These are phyloP conservation scores for Lolium perenne DNA, from an alignment of 176 grass and related monocot species.

Conservation along the genomic window DNA sequence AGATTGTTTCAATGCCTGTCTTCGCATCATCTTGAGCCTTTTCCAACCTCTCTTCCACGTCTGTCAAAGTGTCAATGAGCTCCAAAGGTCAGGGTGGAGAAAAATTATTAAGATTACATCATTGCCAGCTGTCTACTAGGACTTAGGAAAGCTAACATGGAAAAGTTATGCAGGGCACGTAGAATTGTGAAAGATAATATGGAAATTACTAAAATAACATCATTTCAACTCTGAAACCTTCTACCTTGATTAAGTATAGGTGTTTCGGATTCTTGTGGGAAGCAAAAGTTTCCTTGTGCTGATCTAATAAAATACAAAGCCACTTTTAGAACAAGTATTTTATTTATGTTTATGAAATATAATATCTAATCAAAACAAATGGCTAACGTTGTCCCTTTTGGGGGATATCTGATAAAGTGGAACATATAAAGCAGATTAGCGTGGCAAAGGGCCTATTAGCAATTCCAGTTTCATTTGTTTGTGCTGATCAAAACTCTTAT, in stretches of 20 bases:
- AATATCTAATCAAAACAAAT: background rate
- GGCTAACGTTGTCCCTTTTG: too few species aligned
- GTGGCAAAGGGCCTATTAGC: background rate
- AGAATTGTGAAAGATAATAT: slow-evolving; percentile 16
- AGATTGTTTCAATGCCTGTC: slow-evolving; percentile 43
- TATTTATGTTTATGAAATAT: background rate
- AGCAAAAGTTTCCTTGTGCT: background rate
- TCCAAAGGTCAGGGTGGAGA: slow-evolving; percentile 22
- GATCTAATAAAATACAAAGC: slow-evolving; percentile 6
- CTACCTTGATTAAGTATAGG: background rate
- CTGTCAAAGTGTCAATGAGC: background rate
- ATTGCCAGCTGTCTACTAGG: slow-evolving; percentile 15
- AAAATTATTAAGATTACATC: slow-evolving; percentile 30
- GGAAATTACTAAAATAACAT: background rate
- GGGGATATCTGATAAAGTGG: too few species aligned
- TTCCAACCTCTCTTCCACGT: slow-evolving; percentile 29
- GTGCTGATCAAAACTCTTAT: background rate
- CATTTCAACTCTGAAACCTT: slow-evolving; percentile 35
- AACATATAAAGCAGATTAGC: too few species aligned
- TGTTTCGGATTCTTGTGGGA: background rate
- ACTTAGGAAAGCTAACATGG: background rate
- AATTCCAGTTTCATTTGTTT: slow-evolving; percentile 31
- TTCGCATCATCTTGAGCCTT: slow-evolving; percentile 50
- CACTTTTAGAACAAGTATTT: background rate
- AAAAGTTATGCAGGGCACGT: slow-evolving; percentile 38